Evolutionary conservation across 176 grass and related monocot species (phyloP), one percentile per base, ranked within the genome.

Genomic region (Rhynchospora breviuscula): DNA sequence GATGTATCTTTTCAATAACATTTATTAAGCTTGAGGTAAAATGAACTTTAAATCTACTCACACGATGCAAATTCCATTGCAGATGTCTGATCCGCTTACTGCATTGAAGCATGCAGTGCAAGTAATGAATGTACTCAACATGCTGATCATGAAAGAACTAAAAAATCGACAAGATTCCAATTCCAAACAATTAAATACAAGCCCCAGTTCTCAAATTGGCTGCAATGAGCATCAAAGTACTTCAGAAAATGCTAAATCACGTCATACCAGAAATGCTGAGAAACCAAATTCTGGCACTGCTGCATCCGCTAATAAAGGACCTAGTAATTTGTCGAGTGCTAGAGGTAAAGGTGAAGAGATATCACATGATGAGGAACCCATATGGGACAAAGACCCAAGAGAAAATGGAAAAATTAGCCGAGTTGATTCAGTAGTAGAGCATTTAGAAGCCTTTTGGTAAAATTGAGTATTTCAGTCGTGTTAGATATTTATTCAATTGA

Each of bases 61-160:
- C 49, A 77, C 22, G 17, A 78, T 56, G 51, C 51, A 78, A 54
- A 78, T 17, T 17, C 18, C 15, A 84, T 89, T 59, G 71, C 79
- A 93, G 88, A 85, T 87, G 47, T 49, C 72, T 5, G 95, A 98
- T 86, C 92, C 92, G 12, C 63, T 98, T 46, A 98, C 92, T 3
- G 95, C 95, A 23, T 83, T 98, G 86, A 94, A 86, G 74, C 67
- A 94, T 89, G 89, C 92, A 0, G 95, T 98, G 59, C 92, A 94
- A 18, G 79, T 95, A 33, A 98, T 98, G 95, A 98, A 98, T 87
- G 84, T 98, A 17, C 90, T 98, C 44, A 94, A 89, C 88, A 93
- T 89, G 86, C 86, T 98, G 85, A 94, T 98, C 66, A 75, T 90
- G 73, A 85, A 84, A 59, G 84, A 73, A 14, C 87, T 98, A 47